Percentiles rank a stretch among this genome's conserved stretches.
Evolutionary conservation across 805 yeast species (phyloP).

Genomic region (Candida tibetensis): DNA sequence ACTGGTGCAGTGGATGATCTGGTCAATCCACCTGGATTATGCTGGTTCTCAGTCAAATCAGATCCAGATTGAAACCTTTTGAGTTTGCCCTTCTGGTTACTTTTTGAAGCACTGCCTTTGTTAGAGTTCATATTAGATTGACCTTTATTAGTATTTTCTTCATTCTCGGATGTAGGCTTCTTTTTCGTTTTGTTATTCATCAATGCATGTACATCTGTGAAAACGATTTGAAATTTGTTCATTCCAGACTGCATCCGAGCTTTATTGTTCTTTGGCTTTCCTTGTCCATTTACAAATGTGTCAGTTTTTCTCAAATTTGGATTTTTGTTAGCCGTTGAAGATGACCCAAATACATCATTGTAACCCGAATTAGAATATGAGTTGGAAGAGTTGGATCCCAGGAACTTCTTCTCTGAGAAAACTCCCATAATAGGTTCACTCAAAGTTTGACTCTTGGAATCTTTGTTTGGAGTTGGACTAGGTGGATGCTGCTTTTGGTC

Average conservation of each 20-base stretch:
- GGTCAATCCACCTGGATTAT: background rate
- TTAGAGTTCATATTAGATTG: background rate
- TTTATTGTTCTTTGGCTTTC: slow-evolving; percentile 7
- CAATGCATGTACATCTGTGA: slow-evolving; percentile 34
- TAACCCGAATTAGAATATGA: slow-evolving; percentile 3
- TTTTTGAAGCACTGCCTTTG: background rate
- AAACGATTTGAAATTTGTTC: slow-evolving; percentile 47
- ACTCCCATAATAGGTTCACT: slow-evolving; percentile 38
- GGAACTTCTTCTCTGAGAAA: slow-evolving; percentile 26
- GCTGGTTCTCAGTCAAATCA: background rate
- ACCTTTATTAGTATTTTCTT: background rate
- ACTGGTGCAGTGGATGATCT: slow-evolving; percentile 1
- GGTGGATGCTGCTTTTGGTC: slow-evolving; percentile 19
- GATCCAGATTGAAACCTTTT: background rate
- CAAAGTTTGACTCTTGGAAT: slow-evolving; percentile 13
- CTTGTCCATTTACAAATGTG: background rate
- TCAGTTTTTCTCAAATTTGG: background rate
- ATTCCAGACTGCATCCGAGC: slow-evolving; percentile 35
- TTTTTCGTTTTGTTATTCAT: slow-evolving; percentile 13
- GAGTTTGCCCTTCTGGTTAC: background rate
- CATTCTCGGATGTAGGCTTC: background rate
- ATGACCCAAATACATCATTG: slow-evolving; percentile 3
- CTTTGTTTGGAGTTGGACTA: slow-evolving; percentile 41
- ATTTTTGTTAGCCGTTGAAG: background rate
- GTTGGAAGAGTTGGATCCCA: slow-evolving; percentile 3